Evolutionary conservation across 306 rosid genomes (phyloP).

Genomic region (Citrullus colocynthis): DNA sequence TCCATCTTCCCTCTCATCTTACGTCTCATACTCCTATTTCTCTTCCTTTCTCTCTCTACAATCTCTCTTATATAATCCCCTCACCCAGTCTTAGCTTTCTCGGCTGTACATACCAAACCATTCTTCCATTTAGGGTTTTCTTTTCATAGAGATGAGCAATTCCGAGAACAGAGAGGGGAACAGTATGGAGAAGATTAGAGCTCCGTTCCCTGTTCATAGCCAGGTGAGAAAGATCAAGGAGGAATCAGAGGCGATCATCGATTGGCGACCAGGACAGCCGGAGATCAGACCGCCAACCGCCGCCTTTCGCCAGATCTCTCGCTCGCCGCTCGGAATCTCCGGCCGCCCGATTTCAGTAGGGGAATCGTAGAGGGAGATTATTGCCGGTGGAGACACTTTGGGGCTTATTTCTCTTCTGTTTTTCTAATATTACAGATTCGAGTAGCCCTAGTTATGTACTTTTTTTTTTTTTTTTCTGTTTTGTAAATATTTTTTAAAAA

Average conservation of each 20-base stretch:
- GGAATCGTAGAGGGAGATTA: constrained; percentile 13
- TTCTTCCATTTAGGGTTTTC: background rate
- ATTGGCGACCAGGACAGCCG: constrained; percentile 40
- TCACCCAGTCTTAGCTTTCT: background rate
- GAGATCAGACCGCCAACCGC: constrained; percentile 29
- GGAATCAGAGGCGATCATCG: constrained; percentile 48
- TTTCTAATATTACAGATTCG: background rate
- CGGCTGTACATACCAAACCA: background rate
- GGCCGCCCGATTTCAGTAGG: constrained; percentile 42
- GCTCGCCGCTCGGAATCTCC: constrained; percentile 71
- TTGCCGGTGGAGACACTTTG: background rate
- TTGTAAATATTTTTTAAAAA: background rate
- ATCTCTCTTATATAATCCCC: background rate
- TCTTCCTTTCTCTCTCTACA: background rate
- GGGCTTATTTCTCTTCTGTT: background rate
- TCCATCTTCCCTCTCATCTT: constrained; percentile 19
- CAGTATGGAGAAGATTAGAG: constrained; percentile 1
- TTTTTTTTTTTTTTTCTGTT: background rate
- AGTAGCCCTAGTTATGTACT: background rate
- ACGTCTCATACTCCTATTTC: constrained; percentile 26
- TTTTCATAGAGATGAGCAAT: constrained; percentile 17
- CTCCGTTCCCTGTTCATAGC: constrained; percentile 44
- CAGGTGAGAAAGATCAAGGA: constrained; percentile 73
- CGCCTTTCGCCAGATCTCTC: constrained; percentile 40
- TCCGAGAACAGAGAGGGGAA: background rate